Conservation (phyloP, 1,284 basidiomycete species). For the Boletellus sp. region DNA sequence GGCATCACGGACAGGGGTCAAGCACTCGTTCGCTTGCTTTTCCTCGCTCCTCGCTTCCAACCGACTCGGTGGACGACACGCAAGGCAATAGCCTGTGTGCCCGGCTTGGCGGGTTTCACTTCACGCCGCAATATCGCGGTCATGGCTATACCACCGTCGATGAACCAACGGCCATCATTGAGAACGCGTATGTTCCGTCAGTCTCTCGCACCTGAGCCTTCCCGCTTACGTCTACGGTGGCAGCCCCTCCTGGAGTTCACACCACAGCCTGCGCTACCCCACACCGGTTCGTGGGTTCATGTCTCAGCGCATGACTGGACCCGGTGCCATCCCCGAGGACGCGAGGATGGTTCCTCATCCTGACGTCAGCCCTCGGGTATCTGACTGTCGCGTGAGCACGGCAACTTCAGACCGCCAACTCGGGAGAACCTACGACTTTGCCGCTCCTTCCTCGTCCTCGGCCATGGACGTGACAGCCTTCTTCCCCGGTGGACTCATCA, state of each 20-base stretch:
- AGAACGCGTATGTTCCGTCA: slow-evolving; percentile 24
- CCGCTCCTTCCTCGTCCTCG: slow-evolving; percentile 13
- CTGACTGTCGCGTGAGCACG: slow-evolving; percentile 17
- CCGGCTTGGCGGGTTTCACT: slow-evolving; percentile 26
- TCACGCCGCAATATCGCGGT: slow-evolving; percentile 14
- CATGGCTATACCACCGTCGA: slow-evolving; percentile 17
- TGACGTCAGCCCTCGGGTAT: slow-evolving; percentile 25
- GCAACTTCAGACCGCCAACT: slow-evolving; percentile 13
- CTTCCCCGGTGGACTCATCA: slow-evolving; percentile 13
- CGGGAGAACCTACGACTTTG: slow-evolving; percentile 4
- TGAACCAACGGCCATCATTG: slow-evolving; percentile 27
- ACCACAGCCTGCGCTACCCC: slow-evolving; percentile 25
- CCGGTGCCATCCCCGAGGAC: slow-evolving; percentile 23
- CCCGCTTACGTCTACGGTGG: slow-evolving; percentile 26
- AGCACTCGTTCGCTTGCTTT: slow-evolving; percentile 8
- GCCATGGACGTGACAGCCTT: slow-evolving; percentile 14
- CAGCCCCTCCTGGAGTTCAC: slow-evolving; percentile 27
- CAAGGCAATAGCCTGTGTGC: slow-evolving; percentile 25
- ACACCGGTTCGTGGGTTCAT: slow-evolving; percentile 20
- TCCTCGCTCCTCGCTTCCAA: slow-evolving; percentile 9
- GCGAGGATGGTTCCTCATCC: slow-evolving; percentile 20
- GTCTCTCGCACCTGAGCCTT: slow-evolving; percentile 6
- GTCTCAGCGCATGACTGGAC: slow-evolving; percentile 14
- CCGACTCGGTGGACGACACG: slow-evolving; percentile 21
- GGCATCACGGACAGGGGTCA: slow-evolving; percentile 24